Evolutionary conservation across 345 rosid genomes (phyloP), one percentile per base, ranked within the genome.

Genomic region (Murraya paniculata): DNA sequence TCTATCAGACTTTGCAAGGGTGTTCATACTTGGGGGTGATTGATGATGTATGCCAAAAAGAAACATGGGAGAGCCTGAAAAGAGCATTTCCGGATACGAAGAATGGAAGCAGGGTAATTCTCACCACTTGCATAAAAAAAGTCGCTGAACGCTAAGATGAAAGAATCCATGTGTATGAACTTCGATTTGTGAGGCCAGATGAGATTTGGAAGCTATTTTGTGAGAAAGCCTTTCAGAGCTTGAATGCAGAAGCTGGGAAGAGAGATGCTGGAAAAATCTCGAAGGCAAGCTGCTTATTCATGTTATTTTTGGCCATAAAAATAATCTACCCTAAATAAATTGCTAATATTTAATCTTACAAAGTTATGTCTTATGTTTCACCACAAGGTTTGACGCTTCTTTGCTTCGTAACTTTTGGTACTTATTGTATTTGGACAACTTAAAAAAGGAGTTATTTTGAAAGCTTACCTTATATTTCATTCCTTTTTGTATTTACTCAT

Each of bases 161-260:
- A 0, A 35, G 11, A 10, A 65, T 13, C 3, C 7, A 65, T 35
- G 24, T 9, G 14, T 48, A 65, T 4, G 9, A 65, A 35, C 69
- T 65, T 21, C 25, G 45, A 7, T 65, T 65, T 35, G 9, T 65
- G 7, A 65, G 27, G 1, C 58, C 22, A 36, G 81, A 74, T 6
- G 85, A 57, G 66, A 71, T 71, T 45, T 81, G 69, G 69, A 5
- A 19, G 0, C 24, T 65, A 0, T 65, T 65, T 7, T 7, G 69
- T 0, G 69, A 65, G 14, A 65, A 64, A 64, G 41, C 68, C 24
- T 21, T 64, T 21, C 41, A 10, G 13, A 19, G 25, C n/a, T n/a
- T n/a, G n/a, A 35, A 9, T 33, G 68, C 45, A 33, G 25, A 64
- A 33, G 35, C 21, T 64, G 68, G 68, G 69, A 64, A 64, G 13